phyloP scores from a whole-genome alignment of 257 asterid species.

The Capsicum pubescens region DNA sequence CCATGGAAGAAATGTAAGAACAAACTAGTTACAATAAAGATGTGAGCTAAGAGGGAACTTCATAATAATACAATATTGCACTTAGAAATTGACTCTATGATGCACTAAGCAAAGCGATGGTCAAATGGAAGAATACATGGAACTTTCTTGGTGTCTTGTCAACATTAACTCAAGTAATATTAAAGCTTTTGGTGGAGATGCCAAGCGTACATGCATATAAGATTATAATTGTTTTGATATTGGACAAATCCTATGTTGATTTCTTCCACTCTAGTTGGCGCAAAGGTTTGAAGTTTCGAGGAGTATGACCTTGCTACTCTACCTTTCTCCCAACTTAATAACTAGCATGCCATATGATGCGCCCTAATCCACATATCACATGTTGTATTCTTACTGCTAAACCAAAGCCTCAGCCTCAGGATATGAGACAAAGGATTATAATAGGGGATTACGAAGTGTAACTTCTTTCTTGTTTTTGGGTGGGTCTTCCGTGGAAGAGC shows the following conservation, averaged over 20 bases:
- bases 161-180: conserved; percentile 5
- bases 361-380: not conserved
- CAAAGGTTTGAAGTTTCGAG: not conserved
- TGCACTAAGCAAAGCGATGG: not conserved
- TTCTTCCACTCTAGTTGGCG: not conserved
- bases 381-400: not conserved
- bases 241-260: not conserved
- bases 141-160: not conserved
- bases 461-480: not conserved
- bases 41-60: not conserved
- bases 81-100: conserved; percentile 7
- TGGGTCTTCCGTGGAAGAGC: conserved; percentile 10
- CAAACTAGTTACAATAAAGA: not conserved
- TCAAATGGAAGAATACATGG: not conserved
- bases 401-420: not conserved
- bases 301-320: not conserved
- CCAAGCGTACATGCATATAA: not conserved
- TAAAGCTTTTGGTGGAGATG: conserved; percentile 11
- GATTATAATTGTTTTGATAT: conserved; percentile 18
- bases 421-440: not conserved
- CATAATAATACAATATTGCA: not conserved
- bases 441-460: not conserved
- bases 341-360: not conserved
- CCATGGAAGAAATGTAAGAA: conserved; percentile 1
- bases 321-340: not conserved